A percentile compares a stretch with the other conserved stretches of the same genome.
These are phyloP conservation scores for Galerina sulciceps DNA, from an alignment of 768 basidiomycete genomes.

Conservation along the genomic window DNA sequence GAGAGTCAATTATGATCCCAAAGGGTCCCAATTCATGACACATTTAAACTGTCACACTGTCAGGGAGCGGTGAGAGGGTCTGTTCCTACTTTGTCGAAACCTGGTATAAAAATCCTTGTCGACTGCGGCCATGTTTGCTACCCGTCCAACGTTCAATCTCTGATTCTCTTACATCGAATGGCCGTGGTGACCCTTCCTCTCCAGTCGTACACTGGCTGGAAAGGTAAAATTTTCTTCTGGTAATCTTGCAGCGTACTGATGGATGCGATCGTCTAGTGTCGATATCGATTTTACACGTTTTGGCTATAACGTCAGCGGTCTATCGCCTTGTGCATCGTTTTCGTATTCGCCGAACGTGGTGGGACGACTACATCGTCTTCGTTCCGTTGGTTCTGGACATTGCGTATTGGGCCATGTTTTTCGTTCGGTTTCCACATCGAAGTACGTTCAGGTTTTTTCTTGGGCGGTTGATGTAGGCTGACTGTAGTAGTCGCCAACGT, in stretches of 20 bases:
- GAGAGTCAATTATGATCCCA: too few relatives aligned
- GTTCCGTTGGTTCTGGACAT: background rate
- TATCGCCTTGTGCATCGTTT: conserved; percentile 4
- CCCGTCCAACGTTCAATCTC: too few relatives aligned
- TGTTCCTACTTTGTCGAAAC: too few relatives aligned
- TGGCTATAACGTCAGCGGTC: background rate
- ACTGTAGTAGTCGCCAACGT: background rate
- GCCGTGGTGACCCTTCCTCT: background rate
- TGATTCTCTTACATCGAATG: background rate
- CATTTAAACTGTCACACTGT: background rate
- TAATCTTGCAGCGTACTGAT: background rate
- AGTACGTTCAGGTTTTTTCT: background rate
- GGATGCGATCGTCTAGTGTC: background rate
- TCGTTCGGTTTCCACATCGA: conserved; percentile 1
- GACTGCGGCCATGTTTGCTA: too few relatives aligned
- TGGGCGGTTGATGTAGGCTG: background rate
- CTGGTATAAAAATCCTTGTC: too few relatives aligned
- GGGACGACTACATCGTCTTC: conserved; percentile 6
- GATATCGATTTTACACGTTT: background rate
- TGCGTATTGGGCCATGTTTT: background rate
- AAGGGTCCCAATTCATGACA: background rate
- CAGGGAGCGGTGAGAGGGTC: background rate
- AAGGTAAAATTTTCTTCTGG: background rate
- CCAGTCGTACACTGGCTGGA: conserved; percentile 1
- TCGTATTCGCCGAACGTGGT: conserved; percentile 3